These are phyloP conservation scores for Chimonanthus salicifolius DNA, from an alignment of 164 flowering plant genomes.

Conservation along the genomic window DNA sequence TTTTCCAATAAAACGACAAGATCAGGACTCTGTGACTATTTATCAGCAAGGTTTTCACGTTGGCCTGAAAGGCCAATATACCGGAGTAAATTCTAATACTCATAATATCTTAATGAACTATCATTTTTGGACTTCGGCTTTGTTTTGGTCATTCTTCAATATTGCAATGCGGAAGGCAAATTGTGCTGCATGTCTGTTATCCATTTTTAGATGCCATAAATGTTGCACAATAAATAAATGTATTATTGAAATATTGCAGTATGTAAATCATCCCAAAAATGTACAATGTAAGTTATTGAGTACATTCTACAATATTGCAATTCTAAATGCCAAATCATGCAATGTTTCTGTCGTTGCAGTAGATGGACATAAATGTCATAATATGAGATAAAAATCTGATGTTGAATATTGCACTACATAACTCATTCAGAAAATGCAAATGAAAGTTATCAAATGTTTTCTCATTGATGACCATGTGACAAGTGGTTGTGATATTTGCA, in stretches of 20 bases:
- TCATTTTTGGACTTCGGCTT: not conserved
- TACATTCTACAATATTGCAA: not conserved
- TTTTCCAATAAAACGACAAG: slow-evolving; percentile 58
- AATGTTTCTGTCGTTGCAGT: not conserved
- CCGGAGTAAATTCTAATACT: slow-evolving; percentile 46
- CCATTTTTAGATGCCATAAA: too few species aligned
- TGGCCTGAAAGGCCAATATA: slow-evolving; percentile 71
- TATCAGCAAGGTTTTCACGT: slow-evolving; percentile 82
- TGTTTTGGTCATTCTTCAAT: not conserved
- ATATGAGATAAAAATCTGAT: not conserved
- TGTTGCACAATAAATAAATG: too few species aligned
- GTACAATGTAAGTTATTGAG: too few species aligned
- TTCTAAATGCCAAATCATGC: not conserved
- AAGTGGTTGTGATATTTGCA: slow-evolving; percentile 20
- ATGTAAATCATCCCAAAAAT: too few species aligned
- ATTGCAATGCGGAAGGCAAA: too few species aligned
- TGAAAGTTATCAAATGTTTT: not conserved
- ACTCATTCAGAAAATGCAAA: not conserved
- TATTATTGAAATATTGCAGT: too few species aligned
- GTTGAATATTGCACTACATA: not conserved
- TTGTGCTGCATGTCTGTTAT: too few species aligned
- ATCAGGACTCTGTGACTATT: slow-evolving; percentile 44
- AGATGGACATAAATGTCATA: not conserved
- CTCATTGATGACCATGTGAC: not conserved
- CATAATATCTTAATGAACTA: not conserved